A percentile compares a stretch with the other conserved stretches of the same genome.
Conservation (phyloP, 805 yeast species). For the Myxozyma melibiosi region DNA sequence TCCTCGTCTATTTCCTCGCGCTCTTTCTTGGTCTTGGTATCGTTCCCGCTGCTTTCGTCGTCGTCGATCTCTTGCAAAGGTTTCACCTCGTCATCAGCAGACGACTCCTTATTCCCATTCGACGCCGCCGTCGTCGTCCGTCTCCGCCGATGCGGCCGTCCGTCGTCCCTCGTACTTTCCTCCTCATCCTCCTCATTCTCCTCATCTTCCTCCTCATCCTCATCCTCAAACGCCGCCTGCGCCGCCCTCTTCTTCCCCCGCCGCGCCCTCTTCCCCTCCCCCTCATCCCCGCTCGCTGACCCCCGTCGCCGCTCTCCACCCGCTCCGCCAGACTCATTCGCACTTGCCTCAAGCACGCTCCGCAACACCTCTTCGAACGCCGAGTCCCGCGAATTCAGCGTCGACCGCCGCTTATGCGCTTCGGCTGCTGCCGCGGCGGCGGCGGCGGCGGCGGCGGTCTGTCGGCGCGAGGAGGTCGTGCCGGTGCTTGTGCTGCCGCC, state of each 20-base stretch:
- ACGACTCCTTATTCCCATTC: too few species aligned
- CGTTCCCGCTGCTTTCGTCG: slow-evolving; percentile 1
- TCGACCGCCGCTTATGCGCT: slow-evolving; percentile 38
- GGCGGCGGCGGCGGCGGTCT: slow-evolving; percentile 1
- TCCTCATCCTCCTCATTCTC: background rate
- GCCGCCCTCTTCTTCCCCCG: slow-evolving; percentile 31
- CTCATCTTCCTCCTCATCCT: slow-evolving; percentile 7
- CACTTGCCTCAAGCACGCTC: slow-evolving; percentile 47
- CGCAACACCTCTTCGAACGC: slow-evolving; percentile 44
- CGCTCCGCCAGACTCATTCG: slow-evolving; percentile 38
- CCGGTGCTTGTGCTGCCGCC: background rate
- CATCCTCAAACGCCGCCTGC: slow-evolving; percentile 28
- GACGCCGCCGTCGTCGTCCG: slow-evolving; percentile 2
- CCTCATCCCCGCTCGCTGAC: slow-evolving; percentile 2
- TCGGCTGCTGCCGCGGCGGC: slow-evolving; percentile 14
- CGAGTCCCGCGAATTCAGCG: slow-evolving; percentile 42
- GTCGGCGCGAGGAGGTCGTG: slow-evolving; percentile 1
- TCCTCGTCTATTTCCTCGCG: slow-evolving; percentile 6
- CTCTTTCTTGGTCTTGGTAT: background rate
- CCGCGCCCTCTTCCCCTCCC: background rate
- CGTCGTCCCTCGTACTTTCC: background rate
- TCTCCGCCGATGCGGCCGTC: background rate
- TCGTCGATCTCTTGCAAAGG: background rate
- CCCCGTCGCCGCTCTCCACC: background rate
- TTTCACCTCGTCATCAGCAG: too few species aligned